These are phyloP conservation scores for Tetrastigma voinierianum DNA, from an alignment of 164 flowering plant genomes.

Conservation along the genomic window DNA sequence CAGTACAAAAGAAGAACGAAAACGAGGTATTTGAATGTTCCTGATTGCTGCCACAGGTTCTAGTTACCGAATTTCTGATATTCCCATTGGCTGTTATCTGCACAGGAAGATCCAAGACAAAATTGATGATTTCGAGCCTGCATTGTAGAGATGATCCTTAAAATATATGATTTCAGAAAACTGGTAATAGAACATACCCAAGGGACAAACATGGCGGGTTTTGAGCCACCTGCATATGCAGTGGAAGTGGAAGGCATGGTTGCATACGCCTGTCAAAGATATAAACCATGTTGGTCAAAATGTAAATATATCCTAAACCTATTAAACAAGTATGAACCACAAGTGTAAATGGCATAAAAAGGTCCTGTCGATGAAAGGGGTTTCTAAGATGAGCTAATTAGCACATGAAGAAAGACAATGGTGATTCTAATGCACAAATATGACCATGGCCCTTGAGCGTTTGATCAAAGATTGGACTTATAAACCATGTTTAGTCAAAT, in stretches of 20 bases:
- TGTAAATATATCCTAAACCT: no score
- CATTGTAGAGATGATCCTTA: neutral
- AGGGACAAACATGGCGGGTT: conserved; percentile 49
- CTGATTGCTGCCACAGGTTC: neutral
- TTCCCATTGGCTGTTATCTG: conserved; percentile 58
- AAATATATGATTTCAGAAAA: no score
- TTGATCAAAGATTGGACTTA: no score
- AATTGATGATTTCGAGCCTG: neutral
- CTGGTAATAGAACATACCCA: conserved; percentile 22
- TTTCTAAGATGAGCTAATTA: no score
- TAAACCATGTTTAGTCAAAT: no score
- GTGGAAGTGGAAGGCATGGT: conserved; percentile 52
- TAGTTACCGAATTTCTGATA: conserved; percentile 44
- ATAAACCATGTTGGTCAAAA: neutral
- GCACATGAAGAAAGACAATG: no score
- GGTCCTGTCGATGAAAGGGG: no score
- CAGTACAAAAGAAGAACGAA: neutral
- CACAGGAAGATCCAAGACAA: neutral
- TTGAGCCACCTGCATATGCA: conserved; percentile 55
- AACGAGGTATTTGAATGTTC: neutral
- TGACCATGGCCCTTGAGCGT: no score
- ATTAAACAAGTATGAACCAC: no score
- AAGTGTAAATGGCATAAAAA: no score
- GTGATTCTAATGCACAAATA: no score
- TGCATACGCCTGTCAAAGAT: conserved; percentile 37